Conservation (phyloP, 2,329 filamentous ascomycete genomes). For the Claviceps spartinae region DNA sequence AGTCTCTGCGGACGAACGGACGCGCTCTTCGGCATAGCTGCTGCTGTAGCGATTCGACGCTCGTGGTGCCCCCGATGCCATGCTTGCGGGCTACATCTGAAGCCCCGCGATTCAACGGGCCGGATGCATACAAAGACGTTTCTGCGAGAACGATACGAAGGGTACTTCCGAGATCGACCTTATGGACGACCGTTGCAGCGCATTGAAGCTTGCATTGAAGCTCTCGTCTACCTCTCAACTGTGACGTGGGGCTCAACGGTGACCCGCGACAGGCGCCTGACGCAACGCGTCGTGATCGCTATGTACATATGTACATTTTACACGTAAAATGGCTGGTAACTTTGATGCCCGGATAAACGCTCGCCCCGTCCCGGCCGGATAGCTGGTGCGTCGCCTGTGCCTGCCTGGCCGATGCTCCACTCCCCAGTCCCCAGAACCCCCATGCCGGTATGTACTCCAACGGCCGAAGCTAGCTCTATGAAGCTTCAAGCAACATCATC, state of each 20-base stretch:
- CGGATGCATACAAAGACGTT: background rate
- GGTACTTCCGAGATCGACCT: too few species aligned
- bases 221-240: background rate
- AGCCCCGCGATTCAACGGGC: conserved; percentile 2
- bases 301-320: too few species aligned
- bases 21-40: conserved; percentile 22
- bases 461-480: background rate
- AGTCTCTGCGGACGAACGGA: conserved; percentile 23
- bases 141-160: too few species aligned
- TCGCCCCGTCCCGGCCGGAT: background rate
- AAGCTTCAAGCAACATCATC: background rate
- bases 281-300: background rate
- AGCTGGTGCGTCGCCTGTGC: background rate
- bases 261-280: background rate
- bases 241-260: background rate
- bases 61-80: conserved; percentile 29
- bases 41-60: conserved; percentile 31
- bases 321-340: too few species aligned
- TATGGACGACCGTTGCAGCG: background rate
- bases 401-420: conserved; percentile 20
- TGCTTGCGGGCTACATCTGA: conserved; percentile 25
- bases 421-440: conserved; percentile 19
- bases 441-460: background rate
- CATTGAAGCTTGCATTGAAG: background rate
- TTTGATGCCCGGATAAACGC: conserved; percentile 1